Evolutionary conservation across 352 stramenopile species (phyloP).

Genomic region (Pseudoperonospora humuli): DNA sequence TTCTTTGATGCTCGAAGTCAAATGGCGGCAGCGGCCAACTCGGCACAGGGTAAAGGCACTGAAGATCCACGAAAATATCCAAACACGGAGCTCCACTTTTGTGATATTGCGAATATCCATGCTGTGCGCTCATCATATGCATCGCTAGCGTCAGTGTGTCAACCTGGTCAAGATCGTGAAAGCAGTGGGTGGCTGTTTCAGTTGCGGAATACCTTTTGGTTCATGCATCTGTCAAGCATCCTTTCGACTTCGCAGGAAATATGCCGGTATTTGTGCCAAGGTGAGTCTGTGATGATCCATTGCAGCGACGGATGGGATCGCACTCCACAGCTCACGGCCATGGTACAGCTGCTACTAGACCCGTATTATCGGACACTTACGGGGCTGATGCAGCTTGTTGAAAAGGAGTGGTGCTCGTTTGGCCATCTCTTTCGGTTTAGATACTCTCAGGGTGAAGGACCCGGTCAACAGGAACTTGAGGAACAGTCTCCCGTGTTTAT

Average conservation of each 20-base stretch:
- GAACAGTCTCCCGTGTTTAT: conserved; percentile 98
- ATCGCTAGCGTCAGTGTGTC: conserved; percentile 65
- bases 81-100: conserved; percentile 94
- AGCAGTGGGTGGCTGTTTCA: conserved; percentile 74
- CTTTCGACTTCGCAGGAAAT: conserved; percentile 90
- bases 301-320: conserved; percentile 99
- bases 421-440: conserved; percentile 98
- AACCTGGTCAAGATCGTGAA: conserved; percentile 69
- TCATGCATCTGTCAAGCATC: conserved; percentile 94
- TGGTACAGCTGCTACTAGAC: conserved; percentile 96
- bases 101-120: conserved; percentile 99
- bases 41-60: conserved; percentile 80
- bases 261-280: conserved; percentile 90
- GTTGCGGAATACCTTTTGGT: conserved; percentile 96
- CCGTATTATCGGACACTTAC: conserved; percentile 96
- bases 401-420: conserved; percentile 99
- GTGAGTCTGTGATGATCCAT: conserved; percentile 95
- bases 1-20: conserved; percentile 82
- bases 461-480: conserved; percentile 90
- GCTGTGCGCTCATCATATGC: conserved; percentile 88
- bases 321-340: conserved; percentile 92
- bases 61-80: conserved; percentile 93
- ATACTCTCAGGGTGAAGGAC: conserved; percentile 92
- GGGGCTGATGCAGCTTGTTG: conserved; percentile 93
- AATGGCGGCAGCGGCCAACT: conserved; percentile 81